These are phyloP conservation scores for Leccinellum rugosiceps DNA, from an alignment of 768 basidiomycete genomes.

Conservation along the genomic window DNA sequence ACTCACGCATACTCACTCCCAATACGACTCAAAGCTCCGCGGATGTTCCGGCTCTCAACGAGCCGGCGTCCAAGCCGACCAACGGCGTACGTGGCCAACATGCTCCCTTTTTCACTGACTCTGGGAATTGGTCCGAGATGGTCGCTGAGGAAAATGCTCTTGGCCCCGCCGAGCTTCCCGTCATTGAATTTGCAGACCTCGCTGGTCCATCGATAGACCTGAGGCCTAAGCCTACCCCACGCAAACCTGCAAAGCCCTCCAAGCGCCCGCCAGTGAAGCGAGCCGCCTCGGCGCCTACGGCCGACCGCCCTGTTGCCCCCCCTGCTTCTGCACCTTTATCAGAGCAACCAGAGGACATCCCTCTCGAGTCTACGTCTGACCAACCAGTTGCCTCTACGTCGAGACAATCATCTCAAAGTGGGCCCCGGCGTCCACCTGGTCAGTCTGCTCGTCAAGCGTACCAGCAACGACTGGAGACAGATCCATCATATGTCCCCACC, in stretches of 20 bases:
- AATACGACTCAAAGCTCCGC: constrained; percentile 63
- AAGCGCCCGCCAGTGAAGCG: constrained; percentile 37
- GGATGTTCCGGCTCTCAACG: constrained; percentile 30
- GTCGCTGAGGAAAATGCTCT: constrained; percentile 69
- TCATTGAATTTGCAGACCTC: constrained; percentile 76
- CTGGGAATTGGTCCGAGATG: constrained; percentile 79
- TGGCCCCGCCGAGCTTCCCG: constrained; percentile 65
- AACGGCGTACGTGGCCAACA: constrained; percentile 29
- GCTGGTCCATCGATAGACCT: constrained; percentile 31
- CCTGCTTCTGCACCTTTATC: constrained; percentile 7
- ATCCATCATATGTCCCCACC: constrained; percentile 87
- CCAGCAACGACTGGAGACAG: constrained; percentile 73
- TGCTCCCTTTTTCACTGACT: constrained; percentile 52
- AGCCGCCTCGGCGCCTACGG: constrained; percentile 35
- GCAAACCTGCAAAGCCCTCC: constrained; percentile 40
- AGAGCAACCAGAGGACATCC: constrained; percentile 16
- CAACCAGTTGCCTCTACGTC: constrained; percentile 42
- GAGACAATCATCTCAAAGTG: constrained; percentile 25
- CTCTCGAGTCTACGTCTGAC: constrained; percentile 19
- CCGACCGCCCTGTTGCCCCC: constrained; percentile 21
- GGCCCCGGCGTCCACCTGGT: constrained; percentile 39
- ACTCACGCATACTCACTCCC: constrained; percentile 59
- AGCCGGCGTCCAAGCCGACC: constrained; percentile 23
- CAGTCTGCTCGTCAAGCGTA: constrained; percentile 82
- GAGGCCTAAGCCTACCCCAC: constrained; percentile 33